phyloP scores from a whole-genome alignment of 306 rosid species.

The Begonia masoniana region DNA sequence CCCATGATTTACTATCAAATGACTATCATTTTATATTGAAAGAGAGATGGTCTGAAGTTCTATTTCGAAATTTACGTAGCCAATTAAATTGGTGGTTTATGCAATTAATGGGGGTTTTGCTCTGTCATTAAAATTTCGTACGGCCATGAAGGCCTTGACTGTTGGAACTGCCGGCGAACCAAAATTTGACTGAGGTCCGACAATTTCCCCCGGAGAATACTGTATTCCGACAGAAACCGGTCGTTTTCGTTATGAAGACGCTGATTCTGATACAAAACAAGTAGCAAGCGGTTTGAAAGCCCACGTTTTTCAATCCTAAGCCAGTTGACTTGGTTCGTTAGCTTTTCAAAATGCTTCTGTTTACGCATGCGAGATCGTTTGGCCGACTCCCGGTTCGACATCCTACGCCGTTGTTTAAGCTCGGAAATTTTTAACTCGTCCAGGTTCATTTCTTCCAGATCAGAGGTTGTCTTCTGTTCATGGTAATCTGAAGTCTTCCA shows the following conservation, averaged over 20 bases:
- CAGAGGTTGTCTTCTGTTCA: neutral
- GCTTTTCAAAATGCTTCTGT: slow-evolving; percentile 73
- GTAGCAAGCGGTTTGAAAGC: slow-evolving; percentile 40
- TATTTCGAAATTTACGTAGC: slow-evolving; percentile 12
- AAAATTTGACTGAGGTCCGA: slow-evolving; percentile 31
- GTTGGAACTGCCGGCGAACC: slow-evolving; percentile 39
- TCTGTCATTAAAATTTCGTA: slow-evolving; percentile 28
- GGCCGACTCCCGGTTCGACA: slow-evolving; percentile 93
- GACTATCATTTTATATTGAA: too few species aligned
- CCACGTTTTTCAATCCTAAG: slow-evolving; percentile 57
- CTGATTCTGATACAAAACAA: slow-evolving; percentile 22
- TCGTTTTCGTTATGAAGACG: slow-evolving; percentile 38
- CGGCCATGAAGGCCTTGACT: slow-evolving; percentile 40
- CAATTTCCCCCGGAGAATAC: slow-evolving; percentile 35
- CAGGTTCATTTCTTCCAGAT: neutral
- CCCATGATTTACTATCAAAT: too few species aligned
- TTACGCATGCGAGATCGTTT: slow-evolving; percentile 83
- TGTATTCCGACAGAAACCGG: slow-evolving; percentile 40
- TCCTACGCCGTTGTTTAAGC: slow-evolving; percentile 61
- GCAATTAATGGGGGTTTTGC: slow-evolving; percentile 26
- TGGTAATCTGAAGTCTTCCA: slow-evolving; percentile 21
- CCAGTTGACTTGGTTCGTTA: slow-evolving; percentile 58
- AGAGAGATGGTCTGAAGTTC: too few species aligned
- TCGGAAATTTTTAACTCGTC: slow-evolving; percentile 10
- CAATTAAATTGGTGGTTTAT: slow-evolving; percentile 9